Base-by-base conservation (phyloP, 2,329 filamentous ascomycete genomes). In the Seiridium unicorne region DNA sequence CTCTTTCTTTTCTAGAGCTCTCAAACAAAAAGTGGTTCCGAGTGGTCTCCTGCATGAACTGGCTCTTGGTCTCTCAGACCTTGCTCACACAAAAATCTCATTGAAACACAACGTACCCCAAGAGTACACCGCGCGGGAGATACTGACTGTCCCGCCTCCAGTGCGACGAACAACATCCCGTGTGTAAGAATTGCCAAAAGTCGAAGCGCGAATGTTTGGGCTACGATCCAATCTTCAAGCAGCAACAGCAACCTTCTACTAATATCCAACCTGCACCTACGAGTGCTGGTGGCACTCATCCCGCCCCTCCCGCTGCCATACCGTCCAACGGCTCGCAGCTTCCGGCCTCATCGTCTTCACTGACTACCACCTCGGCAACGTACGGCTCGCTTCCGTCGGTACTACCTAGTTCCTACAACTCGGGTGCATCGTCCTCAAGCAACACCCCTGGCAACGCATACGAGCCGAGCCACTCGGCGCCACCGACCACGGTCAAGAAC, bases 121-220 rank as follows among this genome's bases (percentile, higher is more conserved):
- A 26, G 18, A 26, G 18, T 26, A 26, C 18, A 26, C 18, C 18
- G 18, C 18, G 18, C 18, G 18, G 18, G 18, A 26, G 18, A 26
- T 26, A 26, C 18, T 26, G 18, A 26, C 18, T 26, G 18, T 26
- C 18, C 18, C 18, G 18, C 18, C 26, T 32, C 8, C 74, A 97
- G 95, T 99, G 95, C 79, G 95, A 98, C 85, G 95, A 99, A 82
- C 88, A 87, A 62, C 93, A 97, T 76, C 95, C 95, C 31, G 88
- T 89, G 62, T 99, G 95, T 81, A 89, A 92, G 78, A 92, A 95
- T 72, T 95, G 91, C 78, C 89, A 89, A 72, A 95, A 95, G 75
- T 93, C 90, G 67, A 95, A 94, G 77, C 90, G 91, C 70, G 91
- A 94, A 69, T 95, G 91, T 71, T 74, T 93, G 54, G 91, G 91